phyloP scores from a whole-genome alignment of 1,284 basidiomycete species.

The Fomitopsis betulina region DNA sequence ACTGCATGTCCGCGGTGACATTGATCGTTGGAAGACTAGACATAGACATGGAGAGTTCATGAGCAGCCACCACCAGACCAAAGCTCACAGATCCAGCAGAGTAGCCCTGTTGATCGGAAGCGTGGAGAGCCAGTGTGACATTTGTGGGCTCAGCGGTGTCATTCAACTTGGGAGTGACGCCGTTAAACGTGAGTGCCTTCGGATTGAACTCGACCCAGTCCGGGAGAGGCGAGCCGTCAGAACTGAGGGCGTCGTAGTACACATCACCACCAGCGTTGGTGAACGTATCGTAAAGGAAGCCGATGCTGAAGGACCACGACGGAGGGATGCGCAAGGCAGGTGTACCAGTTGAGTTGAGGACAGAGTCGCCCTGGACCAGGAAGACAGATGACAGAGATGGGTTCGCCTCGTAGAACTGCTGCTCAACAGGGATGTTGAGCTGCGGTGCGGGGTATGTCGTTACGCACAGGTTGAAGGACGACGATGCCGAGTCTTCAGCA shows the following conservation, averaged over 20 bases:
- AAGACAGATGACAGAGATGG: slow-evolving; percentile 69
- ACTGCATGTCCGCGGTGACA: slow-evolving; percentile 48
- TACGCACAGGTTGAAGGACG: slow-evolving; percentile 57
- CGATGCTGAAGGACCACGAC: slow-evolving; percentile 89
- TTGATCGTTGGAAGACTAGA: slow-evolving; percentile 59
- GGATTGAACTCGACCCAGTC: slow-evolving; percentile 74
- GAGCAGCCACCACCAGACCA: slow-evolving; percentile 52
- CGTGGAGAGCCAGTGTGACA: slow-evolving; percentile 54
- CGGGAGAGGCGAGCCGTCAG: slow-evolving; percentile 69
- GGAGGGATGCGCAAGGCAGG: slow-evolving; percentile 76
- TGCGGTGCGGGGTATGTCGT: slow-evolving; percentile 52
- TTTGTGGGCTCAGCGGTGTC: slow-evolving; percentile 33
- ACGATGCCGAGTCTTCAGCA: slow-evolving; percentile 40
- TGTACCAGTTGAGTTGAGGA: slow-evolving; percentile 39
- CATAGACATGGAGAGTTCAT: slow-evolving; percentile 55
- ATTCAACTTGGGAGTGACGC: slow-evolving; percentile 57
- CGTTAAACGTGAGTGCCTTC: slow-evolving; percentile 70
- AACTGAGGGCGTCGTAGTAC: slow-evolving; percentile 64
- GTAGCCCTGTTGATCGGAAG: slow-evolving; percentile 65
- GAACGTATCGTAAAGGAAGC: slow-evolving; percentile 72
- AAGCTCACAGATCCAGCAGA: slow-evolving; percentile 49
- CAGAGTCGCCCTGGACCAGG: slow-evolving; percentile 49
- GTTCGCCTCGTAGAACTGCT: slow-evolving; percentile 58
- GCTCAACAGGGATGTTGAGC: slow-evolving; percentile 48
- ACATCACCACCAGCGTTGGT: slow-evolving; percentile 37